Evolutionary conservation across 2,329 filamentous ascomycete species (phyloP).

Genomic region (Monosporascus cannonballus): DNA sequence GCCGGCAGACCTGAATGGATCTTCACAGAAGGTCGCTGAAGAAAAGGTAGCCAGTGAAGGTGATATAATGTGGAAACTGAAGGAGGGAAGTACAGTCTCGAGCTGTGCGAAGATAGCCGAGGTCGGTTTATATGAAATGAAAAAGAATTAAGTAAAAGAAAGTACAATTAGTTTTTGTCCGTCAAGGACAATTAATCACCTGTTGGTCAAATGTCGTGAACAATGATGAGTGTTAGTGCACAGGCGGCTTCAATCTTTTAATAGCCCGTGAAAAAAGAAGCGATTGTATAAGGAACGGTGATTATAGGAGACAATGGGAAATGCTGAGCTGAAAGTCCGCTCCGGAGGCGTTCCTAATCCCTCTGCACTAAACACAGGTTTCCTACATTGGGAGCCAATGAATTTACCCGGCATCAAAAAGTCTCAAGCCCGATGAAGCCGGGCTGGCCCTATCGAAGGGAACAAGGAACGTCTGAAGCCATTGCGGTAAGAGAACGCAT

Average conservation of each 20-base stretch:
- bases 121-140: conserved; percentile 16
- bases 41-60: conserved; percentile 6
- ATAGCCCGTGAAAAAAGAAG: conserved; percentile 9
- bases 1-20: conserved; percentile 20
- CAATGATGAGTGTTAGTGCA: conserved; percentile 12
- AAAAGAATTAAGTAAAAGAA: conserved; percentile 12
- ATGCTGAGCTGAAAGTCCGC: conserved; percentile 2
- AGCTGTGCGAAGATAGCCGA: conserved; percentile 6
- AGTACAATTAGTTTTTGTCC: conserved; percentile 14
- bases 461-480: conserved; percentile 6
- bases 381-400: conserved; percentile 18
- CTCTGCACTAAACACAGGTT: conserved; percentile 20
- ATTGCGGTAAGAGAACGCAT: conserved; percentile 11
- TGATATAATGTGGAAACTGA: not conserved
- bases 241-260: conserved; percentile 15
- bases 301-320: conserved; percentile 8
- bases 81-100: not conserved
- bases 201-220: conserved; percentile 9
- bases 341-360: conserved; percentile 7
- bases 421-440: conserved; percentile 19
- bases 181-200: conserved; percentile 20
- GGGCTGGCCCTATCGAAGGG: conserved; percentile 9
- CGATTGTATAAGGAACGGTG: conserved; percentile 5
- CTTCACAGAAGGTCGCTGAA: conserved; percentile 6
- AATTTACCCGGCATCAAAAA: conserved; percentile 13